These are phyloP conservation scores for Colletotrichum sp. DNA, from an alignment of 2,329 filamentous ascomycete genomes.

Conservation along the genomic window DNA sequence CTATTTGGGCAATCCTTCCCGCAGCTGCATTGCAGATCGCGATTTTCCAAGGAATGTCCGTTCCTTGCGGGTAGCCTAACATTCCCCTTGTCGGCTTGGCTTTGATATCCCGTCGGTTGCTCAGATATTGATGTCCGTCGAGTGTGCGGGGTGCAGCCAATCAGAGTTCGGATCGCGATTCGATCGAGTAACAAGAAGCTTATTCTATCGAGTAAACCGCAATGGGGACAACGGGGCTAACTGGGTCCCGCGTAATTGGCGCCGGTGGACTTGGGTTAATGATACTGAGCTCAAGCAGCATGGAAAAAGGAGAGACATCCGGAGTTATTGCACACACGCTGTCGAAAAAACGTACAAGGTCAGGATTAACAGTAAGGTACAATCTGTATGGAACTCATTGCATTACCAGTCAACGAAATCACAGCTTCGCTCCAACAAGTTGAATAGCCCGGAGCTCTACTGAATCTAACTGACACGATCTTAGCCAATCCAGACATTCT, in stretches of 20 bases:
- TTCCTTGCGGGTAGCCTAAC: background rate
- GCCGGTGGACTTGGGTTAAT: background rate
- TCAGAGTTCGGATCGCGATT: background rate
- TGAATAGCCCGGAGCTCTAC: background rate
- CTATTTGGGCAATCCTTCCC: background rate
- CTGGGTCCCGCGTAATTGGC: background rate
- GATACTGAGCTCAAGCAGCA: background rate
- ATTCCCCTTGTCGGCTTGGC: background rate
- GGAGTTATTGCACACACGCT: background rate
- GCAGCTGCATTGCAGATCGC: background rate
- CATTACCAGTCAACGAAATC: background rate
- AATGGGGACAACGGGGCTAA: background rate
- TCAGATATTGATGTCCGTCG: background rate
- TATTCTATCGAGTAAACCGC: background rate
- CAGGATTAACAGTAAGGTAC: background rate
- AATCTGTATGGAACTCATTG: accelerated
- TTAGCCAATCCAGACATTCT: background rate
- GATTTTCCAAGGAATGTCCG: background rate
- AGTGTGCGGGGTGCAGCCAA: background rate
- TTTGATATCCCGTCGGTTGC: background rate
- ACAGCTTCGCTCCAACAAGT: accelerated
- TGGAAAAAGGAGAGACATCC: background rate
- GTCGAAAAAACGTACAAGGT: background rate
- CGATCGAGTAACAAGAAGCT: background rate
- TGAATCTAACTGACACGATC: background rate